phyloP scores from a whole-genome alignment of 495 filamentous ascomycete species.

The Penicillium soppii region DNA sequence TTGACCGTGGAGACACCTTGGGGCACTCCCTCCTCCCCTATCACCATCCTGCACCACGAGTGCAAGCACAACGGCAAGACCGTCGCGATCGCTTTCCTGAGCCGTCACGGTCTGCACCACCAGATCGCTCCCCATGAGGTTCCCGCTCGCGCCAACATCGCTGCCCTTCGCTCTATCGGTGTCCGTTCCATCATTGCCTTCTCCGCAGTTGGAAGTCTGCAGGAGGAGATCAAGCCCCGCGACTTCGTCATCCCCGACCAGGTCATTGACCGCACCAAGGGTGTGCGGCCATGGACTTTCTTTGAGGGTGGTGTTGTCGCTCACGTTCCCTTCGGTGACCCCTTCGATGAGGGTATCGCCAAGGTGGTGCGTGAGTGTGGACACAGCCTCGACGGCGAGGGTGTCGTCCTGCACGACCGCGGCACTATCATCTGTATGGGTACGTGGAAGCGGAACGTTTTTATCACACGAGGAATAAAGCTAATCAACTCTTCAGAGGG shows the following conservation, averaged over 20 bases:
- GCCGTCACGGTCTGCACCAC: constrained; percentile 86
- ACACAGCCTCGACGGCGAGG: constrained; percentile 73
- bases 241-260: constrained; percentile 97
- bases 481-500: constrained; percentile 58
- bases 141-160: constrained; percentile 88
- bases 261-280: constrained; percentile 97
- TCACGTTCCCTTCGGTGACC: constrained; percentile 93
- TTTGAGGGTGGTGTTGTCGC: constrained; percentile 93
- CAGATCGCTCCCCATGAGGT: constrained; percentile 91
- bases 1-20: constrained; percentile 79
- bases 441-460: constrained; percentile 38
- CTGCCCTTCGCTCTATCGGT: constrained; percentile 83
- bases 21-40: constrained; percentile 87
- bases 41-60: constrained; percentile 82
- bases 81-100: constrained; percentile 86
- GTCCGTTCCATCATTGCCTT: constrained; percentile 91
- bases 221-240: constrained; percentile 85
- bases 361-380: constrained; percentile 69
- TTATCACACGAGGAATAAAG: background rate
- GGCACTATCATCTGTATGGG: constrained; percentile 90
- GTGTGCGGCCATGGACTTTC: constrained; percentile 87
- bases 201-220: constrained; percentile 89
- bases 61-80: constrained; percentile 53
- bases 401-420: constrained; percentile 70
- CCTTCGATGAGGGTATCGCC: constrained; percentile 79